Evolutionary conservation across 1,284 basidiomycete genomes (phyloP).

Genomic region (Trichosporon inkin): DNA sequence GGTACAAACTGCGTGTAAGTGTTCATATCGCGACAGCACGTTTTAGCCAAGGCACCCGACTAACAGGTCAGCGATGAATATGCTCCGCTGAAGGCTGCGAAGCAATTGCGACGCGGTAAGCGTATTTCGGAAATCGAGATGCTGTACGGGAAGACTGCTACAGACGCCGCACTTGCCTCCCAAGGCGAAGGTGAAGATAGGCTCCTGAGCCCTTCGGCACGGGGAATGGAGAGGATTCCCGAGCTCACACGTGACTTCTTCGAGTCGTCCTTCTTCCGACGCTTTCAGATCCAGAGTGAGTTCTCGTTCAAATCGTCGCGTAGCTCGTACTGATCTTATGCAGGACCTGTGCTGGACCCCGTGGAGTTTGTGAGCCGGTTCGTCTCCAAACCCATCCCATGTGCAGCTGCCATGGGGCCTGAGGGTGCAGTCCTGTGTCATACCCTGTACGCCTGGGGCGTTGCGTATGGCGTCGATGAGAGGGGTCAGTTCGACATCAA

Average conservation of each 20-base stretch:
- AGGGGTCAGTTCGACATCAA: constrained; percentile 55
- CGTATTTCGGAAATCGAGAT: constrained; percentile 72
- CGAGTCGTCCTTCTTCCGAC: constrained; percentile 70
- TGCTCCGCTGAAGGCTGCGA: constrained; percentile 78
- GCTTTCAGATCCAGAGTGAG: constrained; percentile 75
- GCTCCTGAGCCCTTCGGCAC: constrained; percentile 17
- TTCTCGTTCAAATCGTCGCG: constrained; percentile 12
- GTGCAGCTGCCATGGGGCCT: constrained; percentile 57
- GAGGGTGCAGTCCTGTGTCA: constrained; percentile 52
- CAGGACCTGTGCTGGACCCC: constrained; percentile 55
- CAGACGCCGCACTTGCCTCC: constrained; percentile 30
- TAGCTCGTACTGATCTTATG: background rate
- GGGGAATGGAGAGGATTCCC: constrained; percentile 40
- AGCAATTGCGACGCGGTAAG: constrained; percentile 72
- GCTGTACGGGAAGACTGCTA: constrained; percentile 37
- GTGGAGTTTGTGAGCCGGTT: constrained; percentile 67
- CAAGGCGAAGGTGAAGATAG: constrained; percentile 25
- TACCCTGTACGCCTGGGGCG: constrained; percentile 78
- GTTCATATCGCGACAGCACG: background rate
- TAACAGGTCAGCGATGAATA: constrained; percentile 64
- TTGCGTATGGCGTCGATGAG: constrained; percentile 77
- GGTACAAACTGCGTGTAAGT: constrained; percentile 78
- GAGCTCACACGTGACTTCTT: constrained; percentile 72
- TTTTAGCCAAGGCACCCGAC: background rate
- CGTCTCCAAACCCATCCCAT: constrained; percentile 46